Evolutionary conservation across 331 rosid species (phyloP), one percentile per base, ranked within the genome.

Genomic region (Malus hybrid): DNA sequence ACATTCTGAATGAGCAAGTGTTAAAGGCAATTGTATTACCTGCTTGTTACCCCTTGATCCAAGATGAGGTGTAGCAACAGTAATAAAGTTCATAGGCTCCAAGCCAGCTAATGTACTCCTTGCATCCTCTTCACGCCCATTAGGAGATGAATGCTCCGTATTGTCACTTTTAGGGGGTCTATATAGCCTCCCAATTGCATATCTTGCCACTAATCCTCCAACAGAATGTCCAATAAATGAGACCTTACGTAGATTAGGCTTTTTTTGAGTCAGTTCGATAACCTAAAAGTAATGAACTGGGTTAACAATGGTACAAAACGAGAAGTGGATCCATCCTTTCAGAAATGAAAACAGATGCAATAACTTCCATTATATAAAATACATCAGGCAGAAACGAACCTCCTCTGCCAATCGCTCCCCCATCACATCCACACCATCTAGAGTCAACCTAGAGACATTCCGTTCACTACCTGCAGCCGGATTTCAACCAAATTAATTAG

Each of bases 41-140:
- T 95, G 99, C 84, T 88, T 92, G 79, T 95, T 85, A 70, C 97
- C 97, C 91, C 99, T 95, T 46, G 99, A 95, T 54, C 99, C 97
- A 69, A 95, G 90, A 82, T 95, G 99, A 63, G 99, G 99, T 69
- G 99, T 90, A 78, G 99, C 99, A 75, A 89, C 92, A 57, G 97
- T 89, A 39, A 95, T 80, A 81, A 95, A 92, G 81, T 95, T 92
- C 82, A 90, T 70, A 32, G 97, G 91, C 86, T 90, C 93, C 85
- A 95, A 78, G 74, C 99, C 97, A 75, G 88, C 76, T 77, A 95
- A 85, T 27, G 93, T 89, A 75, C 90, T 87, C 69, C 62, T 69
- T 44, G 82, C 71, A 76, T 84, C 85, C 68, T 77, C 84, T 59
- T 72, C 74, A 61, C 80, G 15, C 73, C 64, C 87, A 76, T 67